Conservation (phyloP, 495 filamentous ascomycete species). For the Friedmanniomyces endolithicus region DNA sequence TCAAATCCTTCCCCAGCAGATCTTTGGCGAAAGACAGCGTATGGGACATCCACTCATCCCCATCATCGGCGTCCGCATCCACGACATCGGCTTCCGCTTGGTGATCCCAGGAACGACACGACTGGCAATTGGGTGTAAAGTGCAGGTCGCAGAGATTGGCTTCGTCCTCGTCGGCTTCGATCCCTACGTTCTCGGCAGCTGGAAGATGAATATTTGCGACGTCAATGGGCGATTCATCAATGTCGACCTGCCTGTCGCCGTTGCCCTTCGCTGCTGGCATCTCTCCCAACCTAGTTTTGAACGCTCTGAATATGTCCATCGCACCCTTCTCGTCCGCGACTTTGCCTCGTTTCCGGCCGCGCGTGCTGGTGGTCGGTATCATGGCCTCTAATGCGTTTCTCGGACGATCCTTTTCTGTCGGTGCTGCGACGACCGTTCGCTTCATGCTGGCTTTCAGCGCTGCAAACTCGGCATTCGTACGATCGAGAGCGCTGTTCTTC, state of each 20-base stretch:
- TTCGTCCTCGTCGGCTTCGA: conserved; percentile 50
- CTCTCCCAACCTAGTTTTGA: conserved; percentile 63
- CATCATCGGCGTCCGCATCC: conserved; percentile 46
- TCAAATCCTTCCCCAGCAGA: conserved; percentile 78
- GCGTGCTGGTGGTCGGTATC: conserved; percentile 67
- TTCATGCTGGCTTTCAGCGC: conserved; percentile 87
- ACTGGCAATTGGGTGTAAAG: conserved; percentile 74
- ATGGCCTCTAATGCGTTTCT: conserved; percentile 65
- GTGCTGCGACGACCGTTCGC: conserved; percentile 50
- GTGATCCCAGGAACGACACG: conserved; percentile 67
- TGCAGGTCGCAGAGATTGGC: conserved; percentile 7
- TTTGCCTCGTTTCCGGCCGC: conserved; percentile 56
- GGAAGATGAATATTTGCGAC: no score
- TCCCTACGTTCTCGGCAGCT: conserved; percentile 10
- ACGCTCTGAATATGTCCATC: conserved; percentile 58
- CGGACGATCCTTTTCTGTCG: conserved; percentile 43
- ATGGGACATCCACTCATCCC: conserved; percentile 50
- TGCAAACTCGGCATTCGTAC: conserved; percentile 84
- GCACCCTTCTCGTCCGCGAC: conserved; percentile 47
- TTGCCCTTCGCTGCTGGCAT: conserved; percentile 29
- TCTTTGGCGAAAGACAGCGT: conserved; percentile 77
- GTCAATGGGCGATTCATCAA: no score
- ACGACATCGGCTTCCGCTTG: conserved; percentile 33
- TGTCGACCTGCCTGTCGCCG: no score
- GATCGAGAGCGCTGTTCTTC: conserved; percentile 52